Percentiles rank a stretch among this genome's conserved stretches.
phyloP scores from a whole-genome alignment of 805 yeast genomes.

The Hanseniaspora thailandica region DNA sequence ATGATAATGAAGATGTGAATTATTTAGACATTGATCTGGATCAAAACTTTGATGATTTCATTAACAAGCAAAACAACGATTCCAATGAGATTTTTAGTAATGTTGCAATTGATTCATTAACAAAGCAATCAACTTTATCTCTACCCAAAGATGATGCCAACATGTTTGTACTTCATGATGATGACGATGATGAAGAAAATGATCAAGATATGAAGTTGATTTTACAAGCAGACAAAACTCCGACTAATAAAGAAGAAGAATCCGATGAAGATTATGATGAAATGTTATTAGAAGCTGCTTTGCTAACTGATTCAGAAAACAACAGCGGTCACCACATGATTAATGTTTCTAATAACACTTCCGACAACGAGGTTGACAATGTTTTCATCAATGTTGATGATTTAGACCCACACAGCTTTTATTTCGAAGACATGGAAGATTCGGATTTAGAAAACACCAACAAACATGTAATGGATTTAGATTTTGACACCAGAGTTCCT shows the following conservation, averaged over 20 bases:
- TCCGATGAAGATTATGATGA: constrained; percentile 26
- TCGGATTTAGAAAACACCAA: constrained; percentile 42
- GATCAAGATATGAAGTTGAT: constrained; percentile 25
- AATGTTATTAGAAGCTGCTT: constrained; percentile 28
- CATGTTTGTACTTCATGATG: constrained; percentile 16
- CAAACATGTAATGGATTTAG: constrained; percentile 23
- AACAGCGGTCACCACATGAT: constrained; percentile 21
- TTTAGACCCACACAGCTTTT: constrained; percentile 29
- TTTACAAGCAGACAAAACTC: constrained; percentile 24
- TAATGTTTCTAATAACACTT: constrained; percentile 19
- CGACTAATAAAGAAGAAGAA: constrained; percentile 21
- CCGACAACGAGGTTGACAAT: constrained; percentile 30
- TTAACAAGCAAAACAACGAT: constrained; percentile 15
- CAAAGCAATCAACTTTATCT: constrained; percentile 15
- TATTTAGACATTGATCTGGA: constrained; percentile 19
- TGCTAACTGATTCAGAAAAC: constrained; percentile 28
- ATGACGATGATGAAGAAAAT: constrained; percentile 25
- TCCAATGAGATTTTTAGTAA: constrained; percentile 24
- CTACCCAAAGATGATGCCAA: constrained; percentile 12
- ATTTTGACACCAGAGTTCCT: background rate
- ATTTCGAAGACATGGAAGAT: constrained; percentile 23
- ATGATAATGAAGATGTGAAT: constrained; percentile 24
- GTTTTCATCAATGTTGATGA: constrained; percentile 31
- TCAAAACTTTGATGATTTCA: constrained; percentile 14
- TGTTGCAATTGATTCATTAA: constrained; percentile 17